Evolutionary conservation across 2,329 filamentous ascomycete species (phyloP), one percentile per base, ranked within the genome.

Genomic region (Tolypocladium nubicola): DNA sequence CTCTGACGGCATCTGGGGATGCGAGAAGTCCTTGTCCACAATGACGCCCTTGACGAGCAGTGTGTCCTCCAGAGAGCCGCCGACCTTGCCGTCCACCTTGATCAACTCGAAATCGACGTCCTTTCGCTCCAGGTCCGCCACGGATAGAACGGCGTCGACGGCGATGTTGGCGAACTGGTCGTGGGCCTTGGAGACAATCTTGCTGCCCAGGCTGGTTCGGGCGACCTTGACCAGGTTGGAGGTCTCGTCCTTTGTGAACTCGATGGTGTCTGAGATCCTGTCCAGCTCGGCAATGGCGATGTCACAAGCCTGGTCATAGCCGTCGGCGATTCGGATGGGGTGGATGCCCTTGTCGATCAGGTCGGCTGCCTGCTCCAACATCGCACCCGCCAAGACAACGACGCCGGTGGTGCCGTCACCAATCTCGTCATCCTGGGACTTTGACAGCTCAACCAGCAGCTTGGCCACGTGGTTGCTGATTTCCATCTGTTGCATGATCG

Each of bases 341-440:
- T 99, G 94, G 67, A 99, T 99, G 71, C 94, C 95, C 83, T 99
- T 99, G 82, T 99, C 95, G 73, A 99, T 97, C 66, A 99, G 84
- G 71, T 97, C 94, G 61, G 93, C 90, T 21, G 94, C 94, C 77
- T 97, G 93, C 76, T 99, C 95, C 60, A 99, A 80, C 62, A 99
- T 84, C 61, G 94, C 92, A 62, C 93, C 94, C 16, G 94, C 94
- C 64, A 99, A 79, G 53, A 99, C 95, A 55, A 99, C 94, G 16
- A 99, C 94, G 73, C 94, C 94, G 0, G 94, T 99, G 61, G 94
- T 99, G 63, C 94, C 94, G 72, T 99, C 94, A 70, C 94, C 94
- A 68, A 99, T 99, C 77, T 99, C 94, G 66, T 97, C 93, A 69
- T 99, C 94, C 74, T 99, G 94, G 43, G 94, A 97, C 79, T 96